Base-by-base conservation (phyloP, 1,284 basidiomycete species). In the Pulveroboletus sp. region DNA sequence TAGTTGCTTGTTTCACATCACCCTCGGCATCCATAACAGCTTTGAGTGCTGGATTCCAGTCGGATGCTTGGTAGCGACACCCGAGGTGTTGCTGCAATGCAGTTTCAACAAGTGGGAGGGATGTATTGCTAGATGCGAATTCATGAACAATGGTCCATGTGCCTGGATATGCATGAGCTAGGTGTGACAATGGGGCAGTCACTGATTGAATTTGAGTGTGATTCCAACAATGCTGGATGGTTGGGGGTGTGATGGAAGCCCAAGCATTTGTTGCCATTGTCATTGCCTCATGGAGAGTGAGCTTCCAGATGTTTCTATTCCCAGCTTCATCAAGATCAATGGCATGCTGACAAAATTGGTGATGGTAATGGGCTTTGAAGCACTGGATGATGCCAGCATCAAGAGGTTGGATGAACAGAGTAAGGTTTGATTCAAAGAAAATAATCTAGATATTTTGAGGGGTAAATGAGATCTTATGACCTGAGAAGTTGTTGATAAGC, bases 381-480 rank as follows among this genome's bases (percentile, higher is more conserved):
- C 38, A 50, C 1, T 8, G 7, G 6, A 60, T 60, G 0, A 60
- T 52, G 0, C 56, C 51, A 5, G 51, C 40, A 22, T 60, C 42
- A 15, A 31, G 29, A 3, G 58, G 57, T 31, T 60, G 49, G 1
- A 60, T n/a, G 33, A 55, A 60, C 1, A 43, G 2, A 0, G 50
- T 61, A n/a, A 60, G 9, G 2, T 61, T 52, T 5, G 50, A 50
- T 3, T 45, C 6, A 9, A 60, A 60, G 10, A 29, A 55, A 2
- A 51, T 20, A 1, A 60, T 14, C 11, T 40, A 22, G 2, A 60
- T 20, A 25, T 60, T 33, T 0, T 4, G 5, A 28, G 48, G 56
- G 2, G 38, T 17, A 14, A 53, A 59, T 1, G 20, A 1, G 0
- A 58, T 26, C 0, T 1, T 11, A n/a, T 58, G 56, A 0, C 52